phyloP scores from a whole-genome alignment of 352 stramenopile genomes.

The Phytophthora constricta region DNA sequence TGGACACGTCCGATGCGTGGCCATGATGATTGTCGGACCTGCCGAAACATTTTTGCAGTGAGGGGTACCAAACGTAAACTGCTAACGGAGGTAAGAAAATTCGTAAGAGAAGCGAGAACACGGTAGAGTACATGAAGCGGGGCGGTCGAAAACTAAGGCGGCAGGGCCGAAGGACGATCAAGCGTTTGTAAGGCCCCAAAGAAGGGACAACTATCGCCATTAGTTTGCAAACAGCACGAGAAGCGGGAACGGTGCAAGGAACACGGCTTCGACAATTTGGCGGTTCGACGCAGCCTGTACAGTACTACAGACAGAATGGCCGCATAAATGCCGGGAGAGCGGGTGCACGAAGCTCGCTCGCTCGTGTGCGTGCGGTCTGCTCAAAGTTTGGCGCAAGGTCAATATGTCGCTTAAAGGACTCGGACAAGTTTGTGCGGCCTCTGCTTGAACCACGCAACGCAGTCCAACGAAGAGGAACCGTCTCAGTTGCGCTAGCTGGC shows the following conservation, averaged over 20 bases:
- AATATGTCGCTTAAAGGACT: conserved; percentile 3
- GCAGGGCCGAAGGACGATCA: no score
- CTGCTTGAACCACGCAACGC: no score
- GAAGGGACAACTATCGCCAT: neutral
- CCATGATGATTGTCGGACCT: conserved; percentile 26
- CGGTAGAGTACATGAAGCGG: no score
- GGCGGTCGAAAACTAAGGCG: no score
- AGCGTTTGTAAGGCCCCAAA: no score
- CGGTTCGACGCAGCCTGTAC: neutral
- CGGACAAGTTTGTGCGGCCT: no score
- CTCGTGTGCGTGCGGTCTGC: conserved; percentile 5
- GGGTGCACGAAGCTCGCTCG: conserved; percentile 7
- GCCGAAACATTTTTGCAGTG: conserved; percentile 21
- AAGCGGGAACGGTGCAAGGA: conserved; percentile 4
- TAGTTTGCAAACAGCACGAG: no score
- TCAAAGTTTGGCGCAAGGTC: conserved; percentile 5
- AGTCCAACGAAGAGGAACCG: no score
- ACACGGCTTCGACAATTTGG: conserved; percentile 11
- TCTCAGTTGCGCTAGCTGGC: no score
- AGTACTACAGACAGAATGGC: neutral
- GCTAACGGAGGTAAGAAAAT: no score
- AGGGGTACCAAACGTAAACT: conserved; percentile 9
- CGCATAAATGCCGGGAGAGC: conserved; percentile 2
- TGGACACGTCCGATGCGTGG: neutral
- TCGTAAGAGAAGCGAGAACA: no score